phyloP scores from a whole-genome alignment of 2,329 filamentous ascomycete genomes.

The Hypomyces perniciosus region DNA sequence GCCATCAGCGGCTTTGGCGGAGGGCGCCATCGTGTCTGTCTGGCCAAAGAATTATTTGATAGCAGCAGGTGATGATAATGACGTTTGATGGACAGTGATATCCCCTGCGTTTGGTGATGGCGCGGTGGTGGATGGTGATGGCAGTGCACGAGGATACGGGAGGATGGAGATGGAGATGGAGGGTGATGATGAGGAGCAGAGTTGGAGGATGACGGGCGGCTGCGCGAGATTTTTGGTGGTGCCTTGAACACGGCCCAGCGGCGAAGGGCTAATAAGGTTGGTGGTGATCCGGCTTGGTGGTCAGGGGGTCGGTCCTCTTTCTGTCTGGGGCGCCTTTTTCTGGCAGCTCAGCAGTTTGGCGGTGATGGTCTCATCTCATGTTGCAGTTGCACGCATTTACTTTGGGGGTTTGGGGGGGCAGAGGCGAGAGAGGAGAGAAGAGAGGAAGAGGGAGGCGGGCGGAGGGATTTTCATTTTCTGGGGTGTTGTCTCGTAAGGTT shows the following conservation, averaged over 20 bases:
- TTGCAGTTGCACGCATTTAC: constrained; percentile 12
- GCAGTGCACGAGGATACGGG: constrained; percentile 6
- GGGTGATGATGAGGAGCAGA: constrained; percentile 11
- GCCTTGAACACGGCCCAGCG: constrained; percentile 11
- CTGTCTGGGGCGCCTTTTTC: constrained; percentile 12
- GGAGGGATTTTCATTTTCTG: constrained; percentile 27
- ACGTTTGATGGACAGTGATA: constrained; percentile 1
- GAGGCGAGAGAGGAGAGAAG: constrained; percentile 16
- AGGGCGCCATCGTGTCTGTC: constrained; percentile 27
- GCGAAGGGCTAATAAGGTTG: constrained; percentile 15
- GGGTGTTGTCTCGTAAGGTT: constrained; percentile 33
- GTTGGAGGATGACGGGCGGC: constrained; percentile 11
- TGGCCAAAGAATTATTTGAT: background rate
- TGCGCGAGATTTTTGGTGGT: constrained; percentile 12
- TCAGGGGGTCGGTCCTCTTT: constrained; percentile 12
- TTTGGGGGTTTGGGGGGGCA: constrained; percentile 12
- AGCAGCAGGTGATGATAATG: background rate
- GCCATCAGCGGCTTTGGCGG: constrained; percentile 27
- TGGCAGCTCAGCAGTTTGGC: constrained; percentile 15
- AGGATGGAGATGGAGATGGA: background rate
- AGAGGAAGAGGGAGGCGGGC: constrained; percentile 21
- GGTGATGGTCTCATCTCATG: constrained; percentile 14
- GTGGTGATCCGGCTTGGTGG: constrained; percentile 21
- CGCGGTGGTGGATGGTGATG: constrained; percentile 3
- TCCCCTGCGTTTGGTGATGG: constrained; percentile 15